Evolutionary conservation across 2,329 filamentous ascomycete species (phyloP), one percentile per base, ranked within the genome.

Genomic region (Arthrobotrys sinensis): DNA sequence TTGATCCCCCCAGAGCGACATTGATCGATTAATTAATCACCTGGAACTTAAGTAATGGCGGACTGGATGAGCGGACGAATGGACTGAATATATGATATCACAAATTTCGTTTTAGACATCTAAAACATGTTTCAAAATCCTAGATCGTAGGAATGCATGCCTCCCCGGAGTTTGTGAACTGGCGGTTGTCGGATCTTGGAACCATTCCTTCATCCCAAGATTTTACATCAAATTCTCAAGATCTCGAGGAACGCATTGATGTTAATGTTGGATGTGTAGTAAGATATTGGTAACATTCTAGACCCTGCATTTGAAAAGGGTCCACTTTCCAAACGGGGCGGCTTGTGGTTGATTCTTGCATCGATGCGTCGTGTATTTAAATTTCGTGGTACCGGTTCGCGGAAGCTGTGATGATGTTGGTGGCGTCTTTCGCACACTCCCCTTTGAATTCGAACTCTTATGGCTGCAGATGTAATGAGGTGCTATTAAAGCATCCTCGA

Each of bases 121-220:
- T n/a, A 57, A 57, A 55, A 55, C 52, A 55, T 55, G 52, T 38
- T 36, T 55, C 52, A 38, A 14, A 19, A 55, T 14, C n/a, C 19
- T 36, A 28, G 52, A 57, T 21, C 8, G 10, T 4, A 57, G 52
- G 52, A 57, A 36, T 57, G 52, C 38, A 36, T 57, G 52, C 38
- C 21, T 16, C n/a, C 12, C 48, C 14, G 6, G n/a, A 32, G 19
- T 55, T 34, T 16, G 11, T 6, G 40, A 38, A 10, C n/a, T 11
- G n/a, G 12, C 32, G 24, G 50, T 1, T 36, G 28, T 28, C 14
- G 21, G 2, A 53, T 4, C n/a, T 16, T n/a, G 4, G 32, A 14
- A 38, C 3, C 52, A 57, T 57, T 57, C 52, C 32, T 38, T 36
- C 19, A 38, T 38, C 52, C 52, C 52, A 32, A 16, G 12, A 38